Base-by-base conservation (phyloP, 2,329 filamentous ascomycete species). In the Colletotrichum liaoningense region DNA sequence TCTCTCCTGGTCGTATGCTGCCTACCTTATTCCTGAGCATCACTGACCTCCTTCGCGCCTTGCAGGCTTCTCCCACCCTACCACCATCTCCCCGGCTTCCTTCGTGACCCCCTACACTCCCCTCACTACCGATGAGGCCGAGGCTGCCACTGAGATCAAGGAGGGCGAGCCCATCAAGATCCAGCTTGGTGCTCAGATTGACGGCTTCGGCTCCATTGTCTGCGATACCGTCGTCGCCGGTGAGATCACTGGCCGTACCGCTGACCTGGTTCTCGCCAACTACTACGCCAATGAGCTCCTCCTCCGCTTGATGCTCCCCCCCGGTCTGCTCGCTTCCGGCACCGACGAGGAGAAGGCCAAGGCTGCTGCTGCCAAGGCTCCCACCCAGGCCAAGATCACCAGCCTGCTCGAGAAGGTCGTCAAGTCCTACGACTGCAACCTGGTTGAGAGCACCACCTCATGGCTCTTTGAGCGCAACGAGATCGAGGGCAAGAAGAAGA, bases 41-140 rank as follows among this genome's bases (percentile, higher is more conserved):
- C 58, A 59, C 54, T 74, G 35, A 71, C 57, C 38, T 24, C 49
- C 24, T 49, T 59, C 16, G 24, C 38, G n/a, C 14, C 55, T 42
- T 49, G 12, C 77, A 95, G 93, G 96, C 81, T 94, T 98, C 85
- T 92, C 93, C 69, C 95, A 98, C 88, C 97, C 97, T 72, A 97
- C 95, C 73, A 99, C 97, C 75, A 91, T 99, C 83, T 98, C 97
- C 33, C 97, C 97, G 76, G 94, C 93, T 85, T 93, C 95, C 76
- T 97, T 95, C 86, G 92, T 99, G 84, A 99, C 97, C 69, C 97
- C 97, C 64, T 98, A 98, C 88, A 99, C 97, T 59, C 97, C 97
- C 64, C 89, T 99, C 79, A 92, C 91, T 78, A 92, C 95, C 76
- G 97, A 99, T 81, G 88, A 93, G 83, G 91, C 93, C 82, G 97